Evolutionary conservation across 2,329 filamentous ascomycete genomes (phyloP).

Genomic region (Cladosporium sphaerospermum): DNA sequence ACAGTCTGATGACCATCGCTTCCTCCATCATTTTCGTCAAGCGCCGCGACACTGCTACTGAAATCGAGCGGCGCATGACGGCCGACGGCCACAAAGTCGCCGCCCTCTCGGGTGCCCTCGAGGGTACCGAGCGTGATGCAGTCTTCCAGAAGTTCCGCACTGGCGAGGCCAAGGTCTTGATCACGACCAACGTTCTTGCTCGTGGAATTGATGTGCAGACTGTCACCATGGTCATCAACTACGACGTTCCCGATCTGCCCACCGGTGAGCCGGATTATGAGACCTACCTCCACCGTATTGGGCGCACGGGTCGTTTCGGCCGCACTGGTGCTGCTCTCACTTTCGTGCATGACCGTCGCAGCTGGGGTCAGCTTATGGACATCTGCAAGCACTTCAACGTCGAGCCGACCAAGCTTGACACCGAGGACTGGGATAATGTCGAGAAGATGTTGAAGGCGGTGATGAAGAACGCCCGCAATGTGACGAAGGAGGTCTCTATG

Average conservation of each 20-base stretch:
- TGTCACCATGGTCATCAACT: conserved; percentile 98
- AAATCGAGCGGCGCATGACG: conserved; percentile 81
- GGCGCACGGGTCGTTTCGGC: conserved; percentile 91
- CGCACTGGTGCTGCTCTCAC: conserved; percentile 93
- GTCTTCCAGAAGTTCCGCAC: conserved; percentile 81
- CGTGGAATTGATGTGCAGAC: conserved; percentile 89
- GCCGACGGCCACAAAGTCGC: conserved; percentile 87
- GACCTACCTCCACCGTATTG: conserved; percentile 96
- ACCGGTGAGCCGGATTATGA: conserved; percentile 76
- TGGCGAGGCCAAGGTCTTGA: conserved; percentile 88
- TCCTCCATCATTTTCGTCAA: conserved; percentile 98
- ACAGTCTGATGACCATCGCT: conserved; percentile 91
- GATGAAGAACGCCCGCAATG: conserved; percentile 54
- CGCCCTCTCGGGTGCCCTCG: conserved; percentile 80
- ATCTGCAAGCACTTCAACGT: conserved; percentile 78
- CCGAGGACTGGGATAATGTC: conserved; percentile 83
- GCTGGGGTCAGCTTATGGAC: conserved; percentile 70
- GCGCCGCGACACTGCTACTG: conserved; percentile 77
- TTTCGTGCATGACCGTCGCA: conserved; percentile 81
- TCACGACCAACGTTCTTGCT: conserved; percentile 93
- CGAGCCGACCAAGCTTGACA: conserved; percentile 72
- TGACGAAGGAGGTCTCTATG: conserved; percentile 3
- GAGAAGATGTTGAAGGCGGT: conserved; percentile 76
- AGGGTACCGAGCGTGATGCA: conserved; percentile 73
- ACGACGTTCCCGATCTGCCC: conserved; percentile 52